Conservation (phyloP, 2,329 filamentous ascomycete genomes). For the Xylariaceae sp. region DNA sequence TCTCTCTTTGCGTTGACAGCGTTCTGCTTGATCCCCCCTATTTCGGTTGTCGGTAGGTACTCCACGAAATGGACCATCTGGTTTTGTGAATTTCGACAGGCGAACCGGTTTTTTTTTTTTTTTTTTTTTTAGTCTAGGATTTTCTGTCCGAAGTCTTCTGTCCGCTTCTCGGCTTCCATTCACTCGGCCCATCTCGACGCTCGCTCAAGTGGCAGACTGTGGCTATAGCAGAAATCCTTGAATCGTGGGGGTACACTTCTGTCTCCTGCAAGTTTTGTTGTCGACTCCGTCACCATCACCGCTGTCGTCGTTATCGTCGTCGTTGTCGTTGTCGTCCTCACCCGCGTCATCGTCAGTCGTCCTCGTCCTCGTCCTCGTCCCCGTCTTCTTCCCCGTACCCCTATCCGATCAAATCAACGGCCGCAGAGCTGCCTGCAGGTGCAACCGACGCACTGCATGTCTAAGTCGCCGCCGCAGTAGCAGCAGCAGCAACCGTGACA, state of each 20-base stretch:
- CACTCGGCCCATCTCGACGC: background rate
- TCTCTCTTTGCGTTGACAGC: constrained; percentile 11
- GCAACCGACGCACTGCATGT: constrained; percentile 28
- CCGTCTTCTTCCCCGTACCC: constrained; percentile 19
- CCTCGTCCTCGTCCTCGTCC: constrained; percentile 13
- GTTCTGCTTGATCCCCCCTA: constrained; percentile 15
- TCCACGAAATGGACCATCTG: constrained; percentile 1
- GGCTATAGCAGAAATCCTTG: background rate
- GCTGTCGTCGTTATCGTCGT: background rate
- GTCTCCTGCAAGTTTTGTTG: background rate
- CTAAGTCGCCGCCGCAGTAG: constrained; percentile 18
- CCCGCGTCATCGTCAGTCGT: constrained; percentile 3
- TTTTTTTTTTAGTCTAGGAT: constrained; percentile 1
- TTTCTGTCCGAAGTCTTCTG: constrained; percentile 15
- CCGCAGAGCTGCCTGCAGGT: constrained; percentile 27
- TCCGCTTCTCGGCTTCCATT: background rate
- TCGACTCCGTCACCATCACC: background rate
- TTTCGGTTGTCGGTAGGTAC: constrained; percentile 8
- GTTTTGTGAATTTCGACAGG: constrained; percentile 4
- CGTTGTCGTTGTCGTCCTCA: background rate
- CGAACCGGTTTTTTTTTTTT: constrained; percentile 7
- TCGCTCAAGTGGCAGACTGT: background rate
- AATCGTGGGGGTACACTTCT: background rate
- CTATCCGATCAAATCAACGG: constrained; percentile 30
- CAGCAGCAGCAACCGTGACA: background rate